Conservation (phyloP, 768 basidiomycete genomes). For the Trametes villosa region DNA sequence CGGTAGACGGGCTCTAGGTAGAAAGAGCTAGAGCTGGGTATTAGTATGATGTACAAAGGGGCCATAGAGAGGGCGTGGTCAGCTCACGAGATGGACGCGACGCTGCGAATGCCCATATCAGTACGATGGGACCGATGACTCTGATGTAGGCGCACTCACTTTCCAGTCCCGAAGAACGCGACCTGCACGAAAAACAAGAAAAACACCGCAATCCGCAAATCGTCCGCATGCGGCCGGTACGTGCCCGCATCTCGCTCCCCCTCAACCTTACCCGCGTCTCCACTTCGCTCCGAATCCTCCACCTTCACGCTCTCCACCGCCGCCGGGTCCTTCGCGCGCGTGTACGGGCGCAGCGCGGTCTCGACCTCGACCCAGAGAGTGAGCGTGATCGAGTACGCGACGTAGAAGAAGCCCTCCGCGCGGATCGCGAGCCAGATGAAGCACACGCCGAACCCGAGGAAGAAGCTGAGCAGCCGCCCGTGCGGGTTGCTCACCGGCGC, state of each 20-base stretch:
- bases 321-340: not conserved
- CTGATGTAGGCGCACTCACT: constrained; percentile 22
- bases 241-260: not conserved
- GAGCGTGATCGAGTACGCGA: constrained; percentile 66
- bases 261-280: not conserved
- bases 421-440: constrained; percentile 84
- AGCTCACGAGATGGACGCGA: constrained; percentile 82
- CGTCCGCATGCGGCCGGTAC: constrained; percentile 46
- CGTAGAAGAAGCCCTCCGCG: constrained; percentile 80
- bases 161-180: constrained; percentile 85
- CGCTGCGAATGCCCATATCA: constrained; percentile 43
- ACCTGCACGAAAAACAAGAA: constrained; percentile 88
- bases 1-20: constrained; percentile 90
- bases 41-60: not conserved
- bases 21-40: constrained; percentile 58
- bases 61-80: not conserved
- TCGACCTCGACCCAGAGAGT: constrained; percentile 74
- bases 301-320: not conserved
- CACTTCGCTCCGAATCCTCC: not conserved
- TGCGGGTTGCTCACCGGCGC: constrained; percentile 37
- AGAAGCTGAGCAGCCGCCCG: constrained; percentile 62
- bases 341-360: constrained; percentile 31
- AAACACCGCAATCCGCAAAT: constrained; percentile 75
- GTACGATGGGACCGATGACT: not conserved
- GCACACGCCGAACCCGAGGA: constrained; percentile 73